Percentiles rank a stretch among this genome's conserved stretches.
Conservation (phyloP, 495 filamentous ascomycete genomes). For the Hypoxylon intermedium region DNA sequence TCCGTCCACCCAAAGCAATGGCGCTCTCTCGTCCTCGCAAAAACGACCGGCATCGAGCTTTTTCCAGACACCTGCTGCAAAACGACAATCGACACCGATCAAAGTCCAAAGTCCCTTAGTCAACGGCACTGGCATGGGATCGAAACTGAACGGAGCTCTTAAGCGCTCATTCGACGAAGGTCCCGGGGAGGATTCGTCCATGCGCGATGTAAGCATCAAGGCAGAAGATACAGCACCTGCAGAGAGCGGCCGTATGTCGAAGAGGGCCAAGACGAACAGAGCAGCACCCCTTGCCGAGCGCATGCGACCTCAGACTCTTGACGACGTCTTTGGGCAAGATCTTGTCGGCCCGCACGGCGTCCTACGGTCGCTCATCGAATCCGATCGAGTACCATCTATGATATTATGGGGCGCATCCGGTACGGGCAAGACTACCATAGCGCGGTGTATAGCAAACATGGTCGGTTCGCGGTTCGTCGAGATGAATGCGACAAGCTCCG, state of each 20-base stretch:
- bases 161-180: constrained; percentile 57
- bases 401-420: constrained; percentile 92
- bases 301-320: constrained; percentile 84
- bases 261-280: constrained; percentile 70
- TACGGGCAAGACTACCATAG: constrained; percentile 97
- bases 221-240: constrained; percentile 17
- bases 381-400: constrained; percentile 88
- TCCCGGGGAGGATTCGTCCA: constrained; percentile 44
- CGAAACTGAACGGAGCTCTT: constrained; percentile 32
- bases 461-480: constrained; percentile 88
- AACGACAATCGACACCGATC: constrained; percentile 49
- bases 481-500: constrained; percentile 90
- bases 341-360: constrained; percentile 85
- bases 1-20: constrained; percentile 53
- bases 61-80: constrained; percentile 76
- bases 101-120: constrained; percentile 32
- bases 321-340: constrained; percentile 90
- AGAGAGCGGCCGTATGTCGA: constrained; percentile 50
- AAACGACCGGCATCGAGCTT: constrained; percentile 70
- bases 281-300: constrained; percentile 89
- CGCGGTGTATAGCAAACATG: constrained; percentile 84
- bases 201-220: constrained; percentile 28
- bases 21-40: constrained; percentile 51
- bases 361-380: constrained; percentile 87
- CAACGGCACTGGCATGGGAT: constrained; percentile 35